These are phyloP conservation scores for Caryopteris hybrid DNA, from an alignment of 305 asterid species.

Conservation along the genomic window DNA sequence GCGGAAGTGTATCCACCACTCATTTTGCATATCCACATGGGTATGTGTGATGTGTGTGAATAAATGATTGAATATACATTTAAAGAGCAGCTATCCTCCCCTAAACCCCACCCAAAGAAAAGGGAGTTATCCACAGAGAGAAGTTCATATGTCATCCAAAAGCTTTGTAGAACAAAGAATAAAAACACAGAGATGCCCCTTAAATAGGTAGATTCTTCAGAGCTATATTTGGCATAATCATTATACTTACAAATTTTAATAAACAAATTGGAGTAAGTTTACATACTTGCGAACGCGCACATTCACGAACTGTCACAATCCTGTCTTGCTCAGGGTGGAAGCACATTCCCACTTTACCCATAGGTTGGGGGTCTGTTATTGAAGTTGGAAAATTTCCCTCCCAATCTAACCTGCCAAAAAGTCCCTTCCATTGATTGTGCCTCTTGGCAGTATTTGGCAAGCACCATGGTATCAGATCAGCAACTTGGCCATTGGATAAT, in stretches of 20 bases:
- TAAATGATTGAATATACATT: too few species aligned
- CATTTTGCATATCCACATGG: background rate
- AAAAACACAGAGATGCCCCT: background rate
- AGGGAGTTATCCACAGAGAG: too few species aligned
- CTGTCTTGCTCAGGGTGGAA: conserved; percentile 79
- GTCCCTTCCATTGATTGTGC: conserved; percentile 79
- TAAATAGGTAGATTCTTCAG: background rate
- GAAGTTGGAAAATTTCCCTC: conserved; percentile 71
- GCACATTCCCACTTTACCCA: conserved; percentile 76
- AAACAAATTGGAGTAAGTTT: background rate
- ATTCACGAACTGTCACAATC: conserved; percentile 72
- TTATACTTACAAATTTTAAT: background rate
- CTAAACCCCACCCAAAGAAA: too few species aligned
- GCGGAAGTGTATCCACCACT: background rate
- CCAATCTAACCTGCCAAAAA: conserved; percentile 73
- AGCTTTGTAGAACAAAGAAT: too few species aligned
- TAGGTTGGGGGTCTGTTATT: conserved; percentile 67
- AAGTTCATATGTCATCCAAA: too few species aligned
- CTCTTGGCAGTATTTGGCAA: conserved; percentile 60
- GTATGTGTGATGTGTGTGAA: too few species aligned
- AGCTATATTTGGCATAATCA: background rate
- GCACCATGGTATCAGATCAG: conserved; percentile 62
- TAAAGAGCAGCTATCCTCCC: too few species aligned
- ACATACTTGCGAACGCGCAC: conserved; percentile 78
- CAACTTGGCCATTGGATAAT: conserved; percentile 50